Evolutionary conservation across 2,329 filamentous ascomycete genomes (phyloP).

Genomic region (Plectosphaerella cucumerina): DNA sequence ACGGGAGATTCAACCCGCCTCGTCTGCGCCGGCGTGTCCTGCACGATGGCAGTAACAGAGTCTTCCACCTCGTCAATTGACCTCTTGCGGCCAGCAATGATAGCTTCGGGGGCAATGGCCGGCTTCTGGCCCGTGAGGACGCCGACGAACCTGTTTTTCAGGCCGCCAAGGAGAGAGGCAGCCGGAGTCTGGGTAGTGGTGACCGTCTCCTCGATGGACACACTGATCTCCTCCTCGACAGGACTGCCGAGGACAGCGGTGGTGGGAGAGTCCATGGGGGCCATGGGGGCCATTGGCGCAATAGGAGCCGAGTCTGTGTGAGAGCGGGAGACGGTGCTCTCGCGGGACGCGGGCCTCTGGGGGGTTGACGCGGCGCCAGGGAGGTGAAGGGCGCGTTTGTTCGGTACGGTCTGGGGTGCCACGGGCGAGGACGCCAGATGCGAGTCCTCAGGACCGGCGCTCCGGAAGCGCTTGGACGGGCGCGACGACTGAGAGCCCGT

Average conservation of each 20-base stretch:
- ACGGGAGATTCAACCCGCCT: neutral
- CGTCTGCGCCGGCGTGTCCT: too few species aligned
- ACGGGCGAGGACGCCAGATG: neutral
- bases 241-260: neutral
- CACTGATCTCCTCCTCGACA: neutral
- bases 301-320: neutral
- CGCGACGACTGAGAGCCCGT: too few species aligned
- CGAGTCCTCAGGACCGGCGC: too few species aligned
- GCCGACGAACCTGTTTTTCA: neutral
- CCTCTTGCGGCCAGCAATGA: neutral
- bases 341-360: neutral
- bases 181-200: neutral
- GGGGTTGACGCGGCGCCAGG: neutral
- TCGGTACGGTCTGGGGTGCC: neutral
- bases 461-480: too few species aligned
- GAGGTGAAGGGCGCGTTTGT: neutral
- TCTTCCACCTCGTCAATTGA: conserved; percentile 11
- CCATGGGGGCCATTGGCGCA: conserved; percentile 2
- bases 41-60: too few species aligned
- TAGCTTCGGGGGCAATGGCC: neutral
- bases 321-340: neutral
- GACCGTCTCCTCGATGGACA: neutral
- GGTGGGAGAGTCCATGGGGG: neutral
- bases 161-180: neutral
- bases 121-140: neutral